Conservation (phyloP, 2,329 filamentous ascomycete species). For the Botrytis deweyae region DNA sequence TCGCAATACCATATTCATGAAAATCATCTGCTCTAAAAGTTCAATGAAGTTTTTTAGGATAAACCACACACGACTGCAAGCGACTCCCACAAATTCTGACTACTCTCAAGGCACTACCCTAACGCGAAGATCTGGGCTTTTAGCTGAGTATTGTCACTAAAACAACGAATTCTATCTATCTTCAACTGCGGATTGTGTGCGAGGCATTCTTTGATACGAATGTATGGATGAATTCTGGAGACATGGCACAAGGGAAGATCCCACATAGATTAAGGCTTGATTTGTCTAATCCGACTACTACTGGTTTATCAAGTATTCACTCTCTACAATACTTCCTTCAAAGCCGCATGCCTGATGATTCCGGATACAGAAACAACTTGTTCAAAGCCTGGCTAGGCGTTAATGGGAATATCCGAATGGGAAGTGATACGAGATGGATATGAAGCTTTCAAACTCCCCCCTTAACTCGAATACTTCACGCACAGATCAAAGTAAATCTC, state of each 20-base stretch:
- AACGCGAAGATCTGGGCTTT: constrained; percentile 58
- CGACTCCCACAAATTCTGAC: constrained; percentile 24
- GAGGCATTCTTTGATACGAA: constrained; percentile 51
- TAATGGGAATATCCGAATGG: constrained; percentile 6
- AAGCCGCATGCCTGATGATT: constrained; percentile 45
- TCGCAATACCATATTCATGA: not conserved
- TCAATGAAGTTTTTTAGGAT: constrained; percentile 4
- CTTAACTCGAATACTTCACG: not conserved
- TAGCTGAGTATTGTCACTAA: constrained; percentile 58
- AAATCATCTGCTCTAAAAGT: not conserved
- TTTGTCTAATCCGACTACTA: constrained; percentile 66
- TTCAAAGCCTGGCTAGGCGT: accelerated
- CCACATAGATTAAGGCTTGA: constrained; percentile 63
- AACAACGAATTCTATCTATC: constrained; percentile 64
- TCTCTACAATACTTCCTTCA: constrained; percentile 60
- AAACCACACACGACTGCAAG: constrained; percentile 24
- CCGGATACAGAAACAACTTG: not conserved
- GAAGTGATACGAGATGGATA: constrained; percentile 2
- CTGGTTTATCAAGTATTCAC: constrained; percentile 67
- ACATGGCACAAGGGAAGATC: not conserved
- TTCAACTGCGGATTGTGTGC: constrained; percentile 62
- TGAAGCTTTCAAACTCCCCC: not conserved
- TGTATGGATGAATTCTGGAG: constrained; percentile 57
- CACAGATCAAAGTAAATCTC: not conserved
- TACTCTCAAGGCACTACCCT: constrained; percentile 44